Conservation (phyloP, 345 rosid species). For the Eucalyptus sp. region DNA sequence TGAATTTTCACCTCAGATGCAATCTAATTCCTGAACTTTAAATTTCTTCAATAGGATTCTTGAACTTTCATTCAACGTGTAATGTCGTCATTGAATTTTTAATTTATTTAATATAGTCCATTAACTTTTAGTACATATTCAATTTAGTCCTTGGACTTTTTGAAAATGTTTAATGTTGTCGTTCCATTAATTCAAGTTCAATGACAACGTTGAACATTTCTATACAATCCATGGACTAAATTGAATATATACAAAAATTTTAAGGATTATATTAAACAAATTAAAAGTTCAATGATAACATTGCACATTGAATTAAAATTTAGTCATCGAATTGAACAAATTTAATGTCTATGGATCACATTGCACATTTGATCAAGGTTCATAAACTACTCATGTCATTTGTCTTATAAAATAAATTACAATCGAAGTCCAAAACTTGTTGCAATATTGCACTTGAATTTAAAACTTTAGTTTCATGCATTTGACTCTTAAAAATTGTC, state of each 20-base stretch:
- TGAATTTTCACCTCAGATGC: accelerated
- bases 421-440: background rate
- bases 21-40: no score
- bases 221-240: accelerated
- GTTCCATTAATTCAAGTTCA: accelerated
- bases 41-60: accelerated
- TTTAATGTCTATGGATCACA: no score
- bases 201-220: accelerated
- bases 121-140: background rate
- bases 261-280: no score
- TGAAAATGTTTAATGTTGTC: no score
- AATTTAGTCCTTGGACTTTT: background rate
- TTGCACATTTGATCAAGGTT: accelerated
- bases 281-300: accelerated
- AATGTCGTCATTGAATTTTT: accelerated
- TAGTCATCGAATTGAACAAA: accelerated
- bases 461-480: background rate
- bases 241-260: no score
- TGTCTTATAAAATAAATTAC: background rate
- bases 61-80: accelerated
- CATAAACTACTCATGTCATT: accelerated
- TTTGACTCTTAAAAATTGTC: background rate
- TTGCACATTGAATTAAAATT: accelerated
- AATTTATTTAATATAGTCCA: accelerated
- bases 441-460: background rate